phyloP scores from a whole-genome alignment of 1,284 basidiomycete genomes.

The Melanopsichium pennsylvanicum region DNA sequence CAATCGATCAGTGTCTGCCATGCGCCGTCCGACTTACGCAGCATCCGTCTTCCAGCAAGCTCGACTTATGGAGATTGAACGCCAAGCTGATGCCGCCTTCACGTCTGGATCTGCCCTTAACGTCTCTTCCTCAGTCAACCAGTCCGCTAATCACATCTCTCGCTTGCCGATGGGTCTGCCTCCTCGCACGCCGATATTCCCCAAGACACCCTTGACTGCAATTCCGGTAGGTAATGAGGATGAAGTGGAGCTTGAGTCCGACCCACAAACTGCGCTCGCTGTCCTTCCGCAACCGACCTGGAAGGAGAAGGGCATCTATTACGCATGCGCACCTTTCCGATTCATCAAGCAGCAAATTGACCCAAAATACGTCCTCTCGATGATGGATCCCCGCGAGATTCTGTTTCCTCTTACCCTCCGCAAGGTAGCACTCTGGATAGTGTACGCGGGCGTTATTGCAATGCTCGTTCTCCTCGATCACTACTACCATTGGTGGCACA shows the following conservation, averaged over 20 bases:
- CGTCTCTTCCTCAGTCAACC: background rate
- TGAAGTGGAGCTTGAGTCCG: background rate
- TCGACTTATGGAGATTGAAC: constrained; percentile 27
- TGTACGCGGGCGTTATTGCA: constrained; percentile 28
- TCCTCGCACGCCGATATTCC: constrained; percentile 18
- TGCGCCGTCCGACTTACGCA: constrained; percentile 34
- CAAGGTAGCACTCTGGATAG: constrained; percentile 24
- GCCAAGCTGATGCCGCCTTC: constrained; percentile 5
- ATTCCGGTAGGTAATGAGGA: constrained; percentile 6
- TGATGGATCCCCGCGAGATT: constrained; percentile 28
- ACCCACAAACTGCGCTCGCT: background rate
- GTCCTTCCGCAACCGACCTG: background rate
- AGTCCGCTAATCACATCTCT: background rate
- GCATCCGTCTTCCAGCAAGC: constrained; percentile 41
- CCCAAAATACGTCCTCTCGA: constrained; percentile 23
- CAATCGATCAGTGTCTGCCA: constrained; percentile 6
- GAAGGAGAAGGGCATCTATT: constrained; percentile 8
- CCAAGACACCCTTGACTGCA: constrained; percentile 16
- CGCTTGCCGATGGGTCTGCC: background rate
- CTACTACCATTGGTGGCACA: constrained; percentile 40
- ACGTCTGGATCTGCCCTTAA: constrained; percentile 1
- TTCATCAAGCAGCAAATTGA: constrained; percentile 19
- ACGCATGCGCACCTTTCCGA: constrained; percentile 4
- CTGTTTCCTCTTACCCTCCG: constrained; percentile 26
- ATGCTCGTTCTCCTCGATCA: constrained; percentile 26